Evolutionary conservation across 352 stramenopile genomes (phyloP).

Genomic region (Globisporangium nodosum): DNA sequence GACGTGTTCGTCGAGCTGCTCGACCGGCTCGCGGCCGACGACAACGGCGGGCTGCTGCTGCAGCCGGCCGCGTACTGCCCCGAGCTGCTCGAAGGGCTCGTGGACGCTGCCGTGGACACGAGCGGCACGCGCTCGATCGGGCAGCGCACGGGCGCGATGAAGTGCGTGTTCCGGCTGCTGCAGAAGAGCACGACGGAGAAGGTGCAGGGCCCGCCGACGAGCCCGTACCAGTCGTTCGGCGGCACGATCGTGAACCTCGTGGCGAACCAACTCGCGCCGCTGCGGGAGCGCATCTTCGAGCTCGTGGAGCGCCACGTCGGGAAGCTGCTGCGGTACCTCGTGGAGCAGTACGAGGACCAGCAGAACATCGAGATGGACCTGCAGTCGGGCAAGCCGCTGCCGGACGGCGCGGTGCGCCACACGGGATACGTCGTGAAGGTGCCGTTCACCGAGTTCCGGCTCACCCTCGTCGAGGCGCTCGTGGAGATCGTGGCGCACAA

Average conservation of each 20-base stretch:
- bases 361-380: conserved; percentile 76
- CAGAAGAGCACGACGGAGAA: conserved; percentile 74
- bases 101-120: conserved; percentile 47
- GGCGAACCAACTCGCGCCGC: conserved; percentile 66
- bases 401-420: conserved; percentile 64
- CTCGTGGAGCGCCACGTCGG: conserved; percentile 59
- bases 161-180: conserved; percentile 69
- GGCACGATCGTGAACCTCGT: conserved; percentile 82
- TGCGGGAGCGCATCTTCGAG: conserved; percentile 69
- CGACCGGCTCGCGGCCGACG: conserved; percentile 80
- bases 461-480: conserved; percentile 81
- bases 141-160: conserved; percentile 80
- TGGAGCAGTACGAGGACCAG: conserved; percentile 74
- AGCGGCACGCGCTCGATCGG: conserved; percentile 32
- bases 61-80: conserved; percentile 81
- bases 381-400: conserved; percentile 50
- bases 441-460: conserved; percentile 86
- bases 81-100: conserved; percentile 78
- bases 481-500: conserved; percentile 84
- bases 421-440: conserved; percentile 86
- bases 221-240: conserved; percentile 82
- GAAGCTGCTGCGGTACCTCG: conserved; percentile 65
- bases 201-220: conserved; percentile 70
- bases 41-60: conserved; percentile 85
- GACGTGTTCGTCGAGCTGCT: conserved; percentile 88